Evolutionary conservation across 2,329 filamentous ascomycete genomes (phyloP).

Genomic region (Volutella citrinella): DNA sequence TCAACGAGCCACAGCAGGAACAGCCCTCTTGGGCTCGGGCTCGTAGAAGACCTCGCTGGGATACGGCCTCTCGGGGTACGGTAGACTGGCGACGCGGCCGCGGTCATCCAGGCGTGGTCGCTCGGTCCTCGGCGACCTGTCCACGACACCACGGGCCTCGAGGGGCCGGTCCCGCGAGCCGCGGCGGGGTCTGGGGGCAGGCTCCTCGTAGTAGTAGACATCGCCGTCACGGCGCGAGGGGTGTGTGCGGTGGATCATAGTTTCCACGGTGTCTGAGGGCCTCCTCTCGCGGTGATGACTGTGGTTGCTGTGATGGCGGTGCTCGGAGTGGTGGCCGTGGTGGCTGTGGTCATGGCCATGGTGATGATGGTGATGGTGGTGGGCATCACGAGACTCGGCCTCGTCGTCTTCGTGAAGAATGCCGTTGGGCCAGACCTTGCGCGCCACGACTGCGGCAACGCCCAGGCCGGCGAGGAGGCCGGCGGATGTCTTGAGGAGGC

Average conservation of each 20-base stretch:
- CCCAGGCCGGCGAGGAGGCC: constrained; percentile 33
- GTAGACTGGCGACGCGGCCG: constrained; percentile 6
- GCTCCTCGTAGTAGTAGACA: constrained; percentile 17
- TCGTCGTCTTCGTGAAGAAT: constrained; percentile 26
- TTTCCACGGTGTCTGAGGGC: constrained; percentile 8
- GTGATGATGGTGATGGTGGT: constrained; percentile 11
- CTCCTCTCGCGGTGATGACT: too few species aligned
- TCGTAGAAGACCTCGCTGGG: constrained; percentile 18
- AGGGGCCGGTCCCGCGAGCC: constrained; percentile 11
- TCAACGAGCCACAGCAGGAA: constrained; percentile 13
- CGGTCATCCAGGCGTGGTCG: constrained; percentile 9
- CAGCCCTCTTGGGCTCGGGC: constrained; percentile 12
- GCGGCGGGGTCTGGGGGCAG: constrained; percentile 6
- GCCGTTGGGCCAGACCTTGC: constrained; percentile 34
- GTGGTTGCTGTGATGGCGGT: constrained; percentile 13
- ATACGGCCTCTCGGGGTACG: constrained; percentile 20
- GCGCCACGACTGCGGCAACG: constrained; percentile 31
- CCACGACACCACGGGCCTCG: constrained; percentile 11
- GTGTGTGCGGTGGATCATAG: constrained; percentile 11
- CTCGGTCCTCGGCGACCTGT: constrained; percentile 11
- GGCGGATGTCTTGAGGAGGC: constrained; percentile 30
- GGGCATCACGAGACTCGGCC: constrained; percentile 11
- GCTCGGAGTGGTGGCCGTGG: constrained; percentile 8
- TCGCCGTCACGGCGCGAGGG: constrained; percentile 13
- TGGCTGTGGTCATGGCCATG: constrained; percentile 6